Evolutionary conservation across 2,329 filamentous ascomycete genomes (phyloP).

Genomic region (Boeremia exigua): DNA sequence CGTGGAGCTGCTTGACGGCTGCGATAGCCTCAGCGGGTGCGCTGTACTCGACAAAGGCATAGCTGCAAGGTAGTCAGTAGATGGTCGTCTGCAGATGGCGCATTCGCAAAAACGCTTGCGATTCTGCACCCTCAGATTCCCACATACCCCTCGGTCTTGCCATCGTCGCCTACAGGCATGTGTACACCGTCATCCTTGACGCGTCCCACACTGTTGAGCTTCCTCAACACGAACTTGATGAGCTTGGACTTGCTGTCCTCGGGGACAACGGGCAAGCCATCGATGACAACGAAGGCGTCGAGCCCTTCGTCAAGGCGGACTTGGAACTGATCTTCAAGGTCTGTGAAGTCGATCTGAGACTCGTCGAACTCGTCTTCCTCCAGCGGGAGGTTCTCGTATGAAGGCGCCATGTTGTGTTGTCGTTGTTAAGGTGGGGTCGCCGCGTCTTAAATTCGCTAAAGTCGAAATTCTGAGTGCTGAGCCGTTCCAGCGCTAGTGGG

Average conservation of each 20-base stretch:
- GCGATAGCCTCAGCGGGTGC: slow-evolving; percentile 87
- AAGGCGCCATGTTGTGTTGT: slow-evolving; percentile 78
- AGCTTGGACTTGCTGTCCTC: slow-evolving; percentile 94
- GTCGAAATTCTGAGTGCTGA: slow-evolving; percentile 39
- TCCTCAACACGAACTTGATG: slow-evolving; percentile 93
- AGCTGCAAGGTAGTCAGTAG: slow-evolving; percentile 61
- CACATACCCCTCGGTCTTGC: slow-evolving; percentile 82
- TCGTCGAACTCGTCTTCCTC: slow-evolving; percentile 93
- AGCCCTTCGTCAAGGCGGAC: slow-evolving; percentile 95
- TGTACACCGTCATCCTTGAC: slow-evolving; percentile 85
- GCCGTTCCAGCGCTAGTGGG: slow-evolving; percentile 16
- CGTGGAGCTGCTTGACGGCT: slow-evolving; percentile 87
- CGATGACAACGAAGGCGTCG: slow-evolving; percentile 94
- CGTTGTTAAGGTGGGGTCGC: slow-evolving; percentile 27
- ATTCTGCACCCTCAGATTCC: slow-evolving; percentile 4
- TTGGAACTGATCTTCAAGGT: slow-evolving; percentile 92
- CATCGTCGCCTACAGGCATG: slow-evolving; percentile 91
- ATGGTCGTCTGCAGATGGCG: background rate
- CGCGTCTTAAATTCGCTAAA: slow-evolving; percentile 21
- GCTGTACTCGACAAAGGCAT: slow-evolving; percentile 96
- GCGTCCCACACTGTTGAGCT: slow-evolving; percentile 84
- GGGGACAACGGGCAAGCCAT: slow-evolving; percentile 87
- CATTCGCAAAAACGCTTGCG: slow-evolving; percentile 8
- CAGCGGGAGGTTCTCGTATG: slow-evolving; percentile 84
- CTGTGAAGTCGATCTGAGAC: slow-evolving; percentile 93